phyloP scores from a whole-genome alignment of 768 basidiomycete genomes.

The Termitomyces sp. region DNA sequence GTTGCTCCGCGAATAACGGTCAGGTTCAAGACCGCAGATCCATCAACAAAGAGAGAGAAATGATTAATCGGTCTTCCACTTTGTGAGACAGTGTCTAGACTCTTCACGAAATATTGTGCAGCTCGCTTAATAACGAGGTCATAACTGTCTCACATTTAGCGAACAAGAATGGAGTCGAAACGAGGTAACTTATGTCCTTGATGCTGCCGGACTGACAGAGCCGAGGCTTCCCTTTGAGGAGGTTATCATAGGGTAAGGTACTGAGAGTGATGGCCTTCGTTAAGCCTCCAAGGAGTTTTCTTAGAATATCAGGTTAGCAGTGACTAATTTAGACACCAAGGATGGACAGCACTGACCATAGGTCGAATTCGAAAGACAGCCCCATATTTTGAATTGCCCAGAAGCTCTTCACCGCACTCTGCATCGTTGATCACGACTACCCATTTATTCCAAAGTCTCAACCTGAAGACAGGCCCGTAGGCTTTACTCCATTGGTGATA shows the following conservation, averaged over 20 bases:
- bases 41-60: slow-evolving; percentile 9
- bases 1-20: slow-evolving; percentile 10
- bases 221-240: slow-evolving; percentile 12
- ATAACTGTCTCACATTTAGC: slow-evolving; percentile 1
- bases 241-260: slow-evolving; percentile 10
- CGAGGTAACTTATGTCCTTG: neutral
- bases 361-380: slow-evolving; percentile 12
- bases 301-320: slow-evolving; percentile 5
- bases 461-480: slow-evolving; percentile 13
- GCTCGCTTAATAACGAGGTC: slow-evolving; percentile 9
- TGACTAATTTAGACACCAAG: neutral
- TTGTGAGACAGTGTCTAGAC: slow-evolving; percentile 2
- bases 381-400: slow-evolving; percentile 10
- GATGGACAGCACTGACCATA: slow-evolving; percentile 3
- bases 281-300: slow-evolving; percentile 6
- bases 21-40: slow-evolving; percentile 7
- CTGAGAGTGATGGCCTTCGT: slow-evolving; percentile 11
- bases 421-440: slow-evolving; percentile 11
- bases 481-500: slow-evolving; percentile 13
- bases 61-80: slow-evolving; percentile 6
- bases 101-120: slow-evolving; percentile 10
- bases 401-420: slow-evolving; percentile 12
- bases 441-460: slow-evolving; percentile 12
- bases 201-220: slow-evolving; percentile 12
- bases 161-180: neutral